phyloP scores from a whole-genome alignment of 352 stramenopile genomes.

The Globisporangium yorkense region DNA sequence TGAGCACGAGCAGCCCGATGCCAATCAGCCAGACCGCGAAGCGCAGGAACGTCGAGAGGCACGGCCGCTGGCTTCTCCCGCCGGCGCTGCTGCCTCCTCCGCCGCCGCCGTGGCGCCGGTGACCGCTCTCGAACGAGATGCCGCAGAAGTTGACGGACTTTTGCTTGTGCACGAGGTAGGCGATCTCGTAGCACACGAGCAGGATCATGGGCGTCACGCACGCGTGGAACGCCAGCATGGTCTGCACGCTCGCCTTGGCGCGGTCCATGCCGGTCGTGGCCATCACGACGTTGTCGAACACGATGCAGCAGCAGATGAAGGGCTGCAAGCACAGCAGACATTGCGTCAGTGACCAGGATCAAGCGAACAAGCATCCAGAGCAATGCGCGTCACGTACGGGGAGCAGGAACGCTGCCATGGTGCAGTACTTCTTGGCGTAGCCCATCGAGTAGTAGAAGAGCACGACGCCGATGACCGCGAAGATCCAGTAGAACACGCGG shows the following conservation, averaged over 20 bases:
- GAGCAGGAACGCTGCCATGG: conserved; percentile 66
- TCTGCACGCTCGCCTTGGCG: conserved; percentile 38
- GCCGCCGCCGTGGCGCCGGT: conserved; percentile 33
- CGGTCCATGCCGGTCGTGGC: conserved; percentile 69
- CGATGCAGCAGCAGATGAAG: conserved; percentile 73
- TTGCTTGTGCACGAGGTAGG: conserved; percentile 88
- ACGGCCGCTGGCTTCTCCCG: conserved; percentile 11
- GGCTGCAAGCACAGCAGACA: conserved; percentile 25
- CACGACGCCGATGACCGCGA: conserved; percentile 44
- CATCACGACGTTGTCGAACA: conserved; percentile 81
- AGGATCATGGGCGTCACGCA: conserved; percentile 83
- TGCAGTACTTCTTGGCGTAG: conserved; percentile 74
- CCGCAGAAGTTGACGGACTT: conserved; percentile 89
- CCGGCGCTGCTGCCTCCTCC: conserved; percentile 9
- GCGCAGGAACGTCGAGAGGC: conserved; percentile 55
- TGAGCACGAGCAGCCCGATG: conserved; percentile 53
- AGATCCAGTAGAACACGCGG: conserved; percentile 67
- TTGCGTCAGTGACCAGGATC: too few species aligned
- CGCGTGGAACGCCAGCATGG: conserved; percentile 78
- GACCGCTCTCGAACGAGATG: conserved; percentile 80
- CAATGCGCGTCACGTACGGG: conserved; percentile 32
- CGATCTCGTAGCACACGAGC: conserved; percentile 86
- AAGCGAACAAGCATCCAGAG: too few species aligned
- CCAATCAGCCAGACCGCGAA: conserved; percentile 68
- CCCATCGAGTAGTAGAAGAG: conserved; percentile 70